Conservation (phyloP, 805 yeast genomes). For the Teunomyces atbi region DNA sequence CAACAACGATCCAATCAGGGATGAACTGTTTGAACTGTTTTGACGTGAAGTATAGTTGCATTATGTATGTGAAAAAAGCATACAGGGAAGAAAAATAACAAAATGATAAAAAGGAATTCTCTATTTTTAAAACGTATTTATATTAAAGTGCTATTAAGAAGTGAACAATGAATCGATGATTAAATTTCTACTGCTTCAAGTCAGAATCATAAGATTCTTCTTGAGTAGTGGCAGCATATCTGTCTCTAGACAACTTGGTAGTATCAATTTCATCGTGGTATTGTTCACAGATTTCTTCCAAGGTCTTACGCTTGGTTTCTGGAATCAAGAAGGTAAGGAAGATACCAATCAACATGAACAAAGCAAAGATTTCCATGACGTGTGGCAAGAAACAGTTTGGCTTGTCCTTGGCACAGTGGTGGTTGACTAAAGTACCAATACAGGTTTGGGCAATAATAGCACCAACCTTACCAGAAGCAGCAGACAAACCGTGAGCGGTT, state of each 20-base stretch:
- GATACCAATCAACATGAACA: slow-evolving; percentile 84
- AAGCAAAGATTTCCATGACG: slow-evolving; percentile 90
- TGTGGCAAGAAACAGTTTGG: slow-evolving; percentile 81
- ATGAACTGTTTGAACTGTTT: slow-evolving; percentile 18
- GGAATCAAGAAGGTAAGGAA: slow-evolving; percentile 67
- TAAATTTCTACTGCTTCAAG: slow-evolving; percentile 6
- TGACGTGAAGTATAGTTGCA: slow-evolving; percentile 11
- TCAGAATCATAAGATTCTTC: slow-evolving; percentile 39
- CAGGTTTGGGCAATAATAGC: slow-evolving; percentile 90
- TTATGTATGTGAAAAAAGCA: not conserved
- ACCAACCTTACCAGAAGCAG: slow-evolving; percentile 90
- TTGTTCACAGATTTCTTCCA: slow-evolving; percentile 78
- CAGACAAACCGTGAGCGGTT: slow-evolving; percentile 92
- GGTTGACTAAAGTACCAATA: slow-evolving; percentile 79
- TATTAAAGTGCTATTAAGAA: not conserved
- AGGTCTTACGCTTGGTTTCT: slow-evolving; percentile 88
- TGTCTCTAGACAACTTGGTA: slow-evolving; percentile 39
- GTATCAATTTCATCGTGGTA: slow-evolving; percentile 74
- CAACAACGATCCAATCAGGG: slow-evolving; percentile 33
- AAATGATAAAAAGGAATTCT: no score
- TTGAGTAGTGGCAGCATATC: slow-evolving; percentile 29
- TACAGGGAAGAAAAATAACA: not conserved
- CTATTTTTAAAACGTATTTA: not conserved
- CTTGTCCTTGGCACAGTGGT: slow-evolving; percentile 63
- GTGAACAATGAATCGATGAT: not conserved